Evolutionary conservation across 169 alveolate genomes (phyloP).

Genomic region (Plasmodium sp.): DNA sequence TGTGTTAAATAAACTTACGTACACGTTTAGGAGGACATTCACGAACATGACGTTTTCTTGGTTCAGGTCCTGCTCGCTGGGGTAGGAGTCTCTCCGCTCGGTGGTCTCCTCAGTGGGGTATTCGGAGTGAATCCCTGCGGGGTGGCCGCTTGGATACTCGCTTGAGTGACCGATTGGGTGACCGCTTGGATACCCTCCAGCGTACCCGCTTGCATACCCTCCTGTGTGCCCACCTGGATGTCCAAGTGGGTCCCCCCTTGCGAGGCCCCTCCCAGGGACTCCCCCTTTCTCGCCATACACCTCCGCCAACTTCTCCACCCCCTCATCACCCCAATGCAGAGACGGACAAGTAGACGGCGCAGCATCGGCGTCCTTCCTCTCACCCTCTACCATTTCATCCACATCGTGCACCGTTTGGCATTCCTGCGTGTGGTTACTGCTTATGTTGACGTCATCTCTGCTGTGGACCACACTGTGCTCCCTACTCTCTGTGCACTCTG

Average conservation of each 20-base stretch:
- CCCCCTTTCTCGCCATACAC: background rate
- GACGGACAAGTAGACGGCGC: background rate
- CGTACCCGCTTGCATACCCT: background rate
- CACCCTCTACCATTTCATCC: background rate
- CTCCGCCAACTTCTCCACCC: background rate
- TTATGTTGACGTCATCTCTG: background rate
- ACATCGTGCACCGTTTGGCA: background rate
- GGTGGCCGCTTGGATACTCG: background rate
- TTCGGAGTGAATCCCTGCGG: background rate
- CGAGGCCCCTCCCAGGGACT: background rate
- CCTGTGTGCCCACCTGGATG: background rate
- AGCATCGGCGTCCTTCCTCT: background rate
- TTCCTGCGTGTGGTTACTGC: background rate
- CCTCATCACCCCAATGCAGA: background rate
- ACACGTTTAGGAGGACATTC: constrained; percentile 42
- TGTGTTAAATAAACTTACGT: constrained; percentile 29
- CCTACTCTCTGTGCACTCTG: background rate
- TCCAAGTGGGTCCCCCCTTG: background rate
- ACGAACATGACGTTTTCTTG: constrained; percentile 51
- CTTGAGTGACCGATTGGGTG: background rate
- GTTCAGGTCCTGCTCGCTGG: background rate
- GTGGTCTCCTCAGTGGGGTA: background rate
- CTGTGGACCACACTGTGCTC: background rate
- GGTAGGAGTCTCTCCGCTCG: background rate
- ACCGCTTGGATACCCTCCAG: background rate